Evolutionary conservation across 23 red algal genomes (phyloP), one percentile per base, ranked within the genome.

Genomic region (Agarophyton chilense): DNA sequence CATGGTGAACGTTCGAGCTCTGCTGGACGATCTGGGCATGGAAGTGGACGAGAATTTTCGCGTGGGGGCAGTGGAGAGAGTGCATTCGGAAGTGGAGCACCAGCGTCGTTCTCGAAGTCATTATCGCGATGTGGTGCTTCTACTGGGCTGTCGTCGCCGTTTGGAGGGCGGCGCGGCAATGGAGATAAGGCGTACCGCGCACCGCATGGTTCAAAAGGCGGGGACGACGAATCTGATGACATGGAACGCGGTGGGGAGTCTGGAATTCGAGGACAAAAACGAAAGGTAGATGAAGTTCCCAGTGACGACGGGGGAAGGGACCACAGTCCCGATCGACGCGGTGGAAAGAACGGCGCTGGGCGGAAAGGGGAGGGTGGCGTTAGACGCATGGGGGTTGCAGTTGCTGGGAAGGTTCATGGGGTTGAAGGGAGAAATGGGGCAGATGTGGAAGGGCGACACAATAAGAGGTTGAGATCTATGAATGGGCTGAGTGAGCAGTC

Each of bases 51-150:
- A 42, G 65, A 72, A 28, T 72, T 42, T 35, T 40, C 36, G 21
- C 65, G 65, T 44, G 65, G 31, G 22, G 65, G 56, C 56, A 42
- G 65, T 72, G 65, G 65, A 42, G 65, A 72, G 1, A 5, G 9
- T 21, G 14, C 65, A 13, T 72, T 72, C 42, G 65, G 65, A 1
- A 72, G 65, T n/a, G 65, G 65, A n/a, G 65, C 65, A 16, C 65
- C 65, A 9, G 65, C 65, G 35, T 72, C 65, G 65, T 72, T 72
- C 36, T 72, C 65, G 18, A 72, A 72, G 65, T 72, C 65, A 43
- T 34, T 72, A 34, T 72, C 65, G 1, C 34, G 65, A 72, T 72
- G 34, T 72, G 65, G 65, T 9, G 65, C 36, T 1, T 1, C 65
- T 2, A 72, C 36, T 43, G 65, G 65, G 25, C 65, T 72, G 10